Conservation (phyloP, 768 basidiomycete genomes). For the Tulasnella sp. region DNA sequence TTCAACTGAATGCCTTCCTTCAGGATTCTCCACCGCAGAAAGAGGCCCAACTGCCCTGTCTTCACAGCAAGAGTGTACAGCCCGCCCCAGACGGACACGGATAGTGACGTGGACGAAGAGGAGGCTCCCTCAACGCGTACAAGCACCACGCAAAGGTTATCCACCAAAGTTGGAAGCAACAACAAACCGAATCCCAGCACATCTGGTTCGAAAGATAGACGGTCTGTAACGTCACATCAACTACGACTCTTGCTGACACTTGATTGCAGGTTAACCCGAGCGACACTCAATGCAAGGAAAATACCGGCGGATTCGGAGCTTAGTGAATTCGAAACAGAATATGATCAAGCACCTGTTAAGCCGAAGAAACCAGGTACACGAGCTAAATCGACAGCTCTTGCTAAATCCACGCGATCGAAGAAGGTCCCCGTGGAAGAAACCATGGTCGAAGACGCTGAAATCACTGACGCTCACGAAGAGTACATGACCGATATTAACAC, state of each 20-base stretch:
- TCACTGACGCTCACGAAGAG: neutral
- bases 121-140: neutral
- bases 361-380: neutral
- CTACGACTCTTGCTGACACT: no score
- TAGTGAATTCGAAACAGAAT: neutral
- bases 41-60: constrained; percentile 1
- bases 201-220: no score
- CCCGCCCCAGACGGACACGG: neutral
- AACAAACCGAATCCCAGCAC: no score
- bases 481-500: neutral
- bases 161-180: no score
- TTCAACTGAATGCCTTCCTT: neutral
- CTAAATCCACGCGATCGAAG: neutral
- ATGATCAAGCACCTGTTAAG: neutral
- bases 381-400: neutral
- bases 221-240: no score
- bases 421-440: neutral
- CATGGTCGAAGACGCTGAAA: neutral
- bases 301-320: neutral
- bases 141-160: neutral
- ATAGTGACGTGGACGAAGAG: neutral
- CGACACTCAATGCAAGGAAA: neutral
- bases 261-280: neutral
- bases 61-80: neutral
- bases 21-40: constrained; percentile 5